Conservation (phyloP, 2,329 filamentous ascomycete species). For the Rhinocladiella mackenziei region DNA sequence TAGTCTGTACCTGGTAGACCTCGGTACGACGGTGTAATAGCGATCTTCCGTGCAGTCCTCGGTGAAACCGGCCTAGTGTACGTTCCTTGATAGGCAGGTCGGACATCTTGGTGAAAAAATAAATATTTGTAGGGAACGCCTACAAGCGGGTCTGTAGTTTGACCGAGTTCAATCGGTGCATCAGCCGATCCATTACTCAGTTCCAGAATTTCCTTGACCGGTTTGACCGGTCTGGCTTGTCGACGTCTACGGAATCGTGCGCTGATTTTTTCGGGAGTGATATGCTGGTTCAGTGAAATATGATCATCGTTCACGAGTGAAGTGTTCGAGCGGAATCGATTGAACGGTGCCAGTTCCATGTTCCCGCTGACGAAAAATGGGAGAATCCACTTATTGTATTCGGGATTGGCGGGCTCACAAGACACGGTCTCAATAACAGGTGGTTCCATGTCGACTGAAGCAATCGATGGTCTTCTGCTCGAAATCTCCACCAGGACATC, state of each 20-base stretch:
- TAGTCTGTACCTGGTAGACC: conserved; percentile 55
- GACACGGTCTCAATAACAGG: conserved; percentile 31
- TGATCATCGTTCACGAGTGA: conserved; percentile 1
- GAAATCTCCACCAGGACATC: conserved; percentile 23
- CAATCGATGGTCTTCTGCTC: conserved; percentile 29
- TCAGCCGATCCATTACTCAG: conserved; percentile 48
- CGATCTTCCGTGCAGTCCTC: conserved; percentile 43
- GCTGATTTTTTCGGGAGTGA: conserved; percentile 8
- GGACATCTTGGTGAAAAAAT: conserved; percentile 59
- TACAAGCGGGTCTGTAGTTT: conserved; percentile 7
- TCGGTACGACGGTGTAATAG: conserved; percentile 53
- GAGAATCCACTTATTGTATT: conserved; percentile 69
- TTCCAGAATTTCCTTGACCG: conserved; percentile 60
- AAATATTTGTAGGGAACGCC: conserved; percentile 54
- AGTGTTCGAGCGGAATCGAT: conserved; percentile 22
- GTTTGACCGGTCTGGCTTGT: conserved; percentile 31
- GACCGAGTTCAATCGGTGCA: conserved; percentile 36
- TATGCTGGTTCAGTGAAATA: conserved; percentile 11
- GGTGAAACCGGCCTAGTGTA: conserved; percentile 50
- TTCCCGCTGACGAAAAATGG: conserved; percentile 75
- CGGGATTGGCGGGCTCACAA: conserved; percentile 35
- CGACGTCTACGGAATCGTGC: conserved; percentile 13
- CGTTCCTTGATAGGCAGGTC: conserved; percentile 61
- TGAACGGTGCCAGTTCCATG: conserved; percentile 62
- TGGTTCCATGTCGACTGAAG: conserved; percentile 23